Evolutionary conservation across 2,329 filamentous ascomycete species (phyloP).

Genomic region (Aschersonia sp.): DNA sequence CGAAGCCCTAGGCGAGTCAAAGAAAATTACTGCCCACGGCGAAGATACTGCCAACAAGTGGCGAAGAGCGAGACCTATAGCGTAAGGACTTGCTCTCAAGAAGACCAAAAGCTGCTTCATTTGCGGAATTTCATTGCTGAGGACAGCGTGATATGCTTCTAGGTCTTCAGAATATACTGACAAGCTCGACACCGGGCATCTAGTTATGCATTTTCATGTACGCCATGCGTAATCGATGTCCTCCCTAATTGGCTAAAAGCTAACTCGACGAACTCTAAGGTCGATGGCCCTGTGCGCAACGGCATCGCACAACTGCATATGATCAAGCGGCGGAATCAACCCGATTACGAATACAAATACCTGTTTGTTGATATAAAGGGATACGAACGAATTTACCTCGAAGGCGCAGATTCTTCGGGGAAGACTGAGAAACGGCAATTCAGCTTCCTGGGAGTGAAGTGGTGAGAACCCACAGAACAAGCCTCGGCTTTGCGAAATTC

Average conservation of each 20-base stretch:
- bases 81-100: conserved; percentile 22
- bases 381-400: conserved; percentile 48
- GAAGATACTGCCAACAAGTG: conserved; percentile 72
- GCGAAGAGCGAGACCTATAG: conserved; percentile 50
- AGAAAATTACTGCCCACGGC: conserved; percentile 67
- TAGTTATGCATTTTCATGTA: conserved; percentile 76
- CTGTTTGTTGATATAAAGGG: conserved; percentile 70
- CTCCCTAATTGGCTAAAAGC: background rate
- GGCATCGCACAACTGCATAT: conserved; percentile 70
- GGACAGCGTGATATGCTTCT: background rate
- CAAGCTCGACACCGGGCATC: conserved; percentile 59
- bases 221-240: background rate
- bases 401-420: conserved; percentile 36
- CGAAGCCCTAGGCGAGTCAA: conserved; percentile 58
- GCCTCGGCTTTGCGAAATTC: no score
- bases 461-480: conserved; percentile 18
- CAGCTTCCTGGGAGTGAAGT: conserved; percentile 49
- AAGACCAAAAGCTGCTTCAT: background rate
- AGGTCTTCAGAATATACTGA: conserved; percentile 59
- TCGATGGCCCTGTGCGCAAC: conserved; percentile 60
- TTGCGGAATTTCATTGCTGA: background rate
- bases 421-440: conserved; percentile 25
- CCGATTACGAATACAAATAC: conserved; percentile 64
- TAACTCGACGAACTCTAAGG: conserved; percentile 25
- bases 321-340: conserved; percentile 47